Evolutionary conservation across 106 monocot genomes (phyloP).

Genomic region (Phalaenopsis aphrodite): DNA sequence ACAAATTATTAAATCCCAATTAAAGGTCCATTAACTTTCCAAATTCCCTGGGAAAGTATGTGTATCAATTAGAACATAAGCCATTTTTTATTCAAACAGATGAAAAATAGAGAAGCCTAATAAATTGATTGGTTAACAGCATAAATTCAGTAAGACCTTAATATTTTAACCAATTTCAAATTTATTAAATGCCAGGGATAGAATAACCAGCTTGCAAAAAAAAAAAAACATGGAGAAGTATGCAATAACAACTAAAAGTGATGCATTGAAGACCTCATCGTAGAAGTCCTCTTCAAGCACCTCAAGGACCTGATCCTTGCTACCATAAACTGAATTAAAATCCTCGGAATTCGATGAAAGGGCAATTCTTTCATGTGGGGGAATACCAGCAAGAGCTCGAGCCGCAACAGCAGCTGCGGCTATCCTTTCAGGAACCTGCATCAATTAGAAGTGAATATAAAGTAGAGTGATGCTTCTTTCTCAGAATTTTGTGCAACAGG

Average conservation of each 20-base stretch:
- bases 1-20: background rate
- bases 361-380: conserved; percentile 70
- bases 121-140: background rate
- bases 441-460: conserved; percentile 8
- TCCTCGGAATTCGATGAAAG: conserved; percentile 77
- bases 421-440: conserved; percentile 91
- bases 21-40: background rate
- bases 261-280: conserved; percentile 50
- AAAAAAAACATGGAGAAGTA: background rate
- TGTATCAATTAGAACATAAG: background rate
- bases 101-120: background rate
- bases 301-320: conserved; percentile 35
- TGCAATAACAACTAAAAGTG: background rate
- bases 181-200: background rate
- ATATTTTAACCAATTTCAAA: background rate
- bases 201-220: background rate
- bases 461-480: background rate
- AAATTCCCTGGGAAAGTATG: background rate
- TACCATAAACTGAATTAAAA: conserved; percentile 62
- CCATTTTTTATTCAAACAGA: background rate
- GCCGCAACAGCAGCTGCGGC: conserved; percentile 95
- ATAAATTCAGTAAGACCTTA: background rate
- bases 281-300: conserved; percentile 89
- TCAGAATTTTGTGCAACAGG: background rate
- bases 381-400: conserved; percentile 81